Evolutionary conservation across 2,329 filamentous ascomycete genomes (phyloP).

Genomic region (Pseudogymnoascus sp.): DNA sequence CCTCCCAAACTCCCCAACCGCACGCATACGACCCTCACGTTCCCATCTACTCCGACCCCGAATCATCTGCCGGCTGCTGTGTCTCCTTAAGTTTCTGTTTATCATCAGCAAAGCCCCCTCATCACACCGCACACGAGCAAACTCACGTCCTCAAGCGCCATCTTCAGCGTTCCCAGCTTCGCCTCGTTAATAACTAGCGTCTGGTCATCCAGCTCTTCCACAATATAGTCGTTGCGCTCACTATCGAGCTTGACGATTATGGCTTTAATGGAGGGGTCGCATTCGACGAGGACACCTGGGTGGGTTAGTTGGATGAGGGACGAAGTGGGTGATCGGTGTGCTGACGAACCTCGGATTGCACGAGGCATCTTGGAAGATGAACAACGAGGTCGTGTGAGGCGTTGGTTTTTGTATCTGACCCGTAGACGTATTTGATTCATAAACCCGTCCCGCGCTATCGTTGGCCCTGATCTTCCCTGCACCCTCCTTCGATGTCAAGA

Average conservation of each 20-base stretch:
- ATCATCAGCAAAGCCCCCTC: neutral
- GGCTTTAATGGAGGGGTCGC: slow-evolving; percentile 80
- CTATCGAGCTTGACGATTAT: slow-evolving; percentile 73
- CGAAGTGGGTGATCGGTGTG: neutral
- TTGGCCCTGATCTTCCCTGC: neutral
- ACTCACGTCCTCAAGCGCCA: slow-evolving; percentile 58
- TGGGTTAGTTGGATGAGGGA: neutral
- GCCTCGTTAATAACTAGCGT: slow-evolving; percentile 68
- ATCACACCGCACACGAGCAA: slow-evolving; percentile 10
- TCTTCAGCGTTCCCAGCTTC: slow-evolving; percentile 61
- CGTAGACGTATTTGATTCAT: neutral
- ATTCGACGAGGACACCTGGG: slow-evolving; percentile 66
- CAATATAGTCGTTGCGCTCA: slow-evolving; percentile 64
- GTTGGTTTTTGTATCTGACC: neutral
- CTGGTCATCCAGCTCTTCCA: slow-evolving; percentile 72
- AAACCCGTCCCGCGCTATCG: neutral
- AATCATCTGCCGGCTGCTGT: slow-evolving; percentile 21
- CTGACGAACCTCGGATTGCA: neutral
- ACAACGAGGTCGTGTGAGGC: neutral
- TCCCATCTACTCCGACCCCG: slow-evolving; percentile 17
- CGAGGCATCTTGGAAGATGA: neutral
- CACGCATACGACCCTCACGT: neutral
- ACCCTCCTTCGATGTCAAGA: neutral
- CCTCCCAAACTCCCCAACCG: neutral
- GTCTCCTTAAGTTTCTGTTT: slow-evolving; percentile 27